Percentiles rank a stretch among this genome's conserved stretches.
These are phyloP conservation scores for Apiotrichum domesticum DNA, from an alignment of 1,284 basidiomycete genomes.

Conservation along the genomic window DNA sequence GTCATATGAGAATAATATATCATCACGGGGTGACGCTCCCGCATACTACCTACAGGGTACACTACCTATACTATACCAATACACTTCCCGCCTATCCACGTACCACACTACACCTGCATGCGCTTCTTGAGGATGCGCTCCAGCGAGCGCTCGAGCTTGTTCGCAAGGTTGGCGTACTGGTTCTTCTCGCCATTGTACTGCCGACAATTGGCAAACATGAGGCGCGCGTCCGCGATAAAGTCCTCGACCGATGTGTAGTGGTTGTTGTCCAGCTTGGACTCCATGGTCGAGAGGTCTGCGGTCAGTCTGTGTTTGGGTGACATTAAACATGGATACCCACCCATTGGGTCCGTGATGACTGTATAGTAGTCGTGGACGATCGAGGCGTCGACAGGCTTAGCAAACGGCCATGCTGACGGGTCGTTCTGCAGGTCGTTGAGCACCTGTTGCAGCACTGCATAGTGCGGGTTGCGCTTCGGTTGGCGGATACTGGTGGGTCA, in stretches of 20 bases:
- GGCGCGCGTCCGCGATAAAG: constrained; percentile 72
- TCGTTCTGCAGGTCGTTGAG: constrained; percentile 77
- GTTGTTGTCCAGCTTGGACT: constrained; percentile 77
- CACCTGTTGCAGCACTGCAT: constrained; percentile 70
- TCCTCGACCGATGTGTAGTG: constrained; percentile 68
- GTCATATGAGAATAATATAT: no score
- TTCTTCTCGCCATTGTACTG: constrained; percentile 81
- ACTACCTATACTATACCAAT: no score
- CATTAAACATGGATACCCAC: constrained; percentile 50
- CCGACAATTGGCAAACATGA: constrained; percentile 88
- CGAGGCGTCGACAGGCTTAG: constrained; percentile 60
- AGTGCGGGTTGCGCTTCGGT: constrained; percentile 55
- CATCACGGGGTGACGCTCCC: no score
- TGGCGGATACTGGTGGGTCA: constrained; percentile 46
- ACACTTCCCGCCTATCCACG: no score
- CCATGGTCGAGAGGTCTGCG: constrained; percentile 85
- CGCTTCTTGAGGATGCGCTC: constrained; percentile 48
- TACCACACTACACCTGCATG: neutral
- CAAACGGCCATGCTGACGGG: constrained; percentile 71
- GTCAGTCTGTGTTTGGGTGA: neutral
- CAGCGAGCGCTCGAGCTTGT: constrained; percentile 61
- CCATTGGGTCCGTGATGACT: constrained; percentile 89
- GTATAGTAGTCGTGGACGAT: constrained; percentile 90
- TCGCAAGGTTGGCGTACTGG: constrained; percentile 80
- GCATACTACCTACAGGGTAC: no score